Evolutionary conservation across 768 basidiomycete species (phyloP), one percentile per base, ranked within the genome.

Genomic region (Rhodotorula graminis): DNA sequence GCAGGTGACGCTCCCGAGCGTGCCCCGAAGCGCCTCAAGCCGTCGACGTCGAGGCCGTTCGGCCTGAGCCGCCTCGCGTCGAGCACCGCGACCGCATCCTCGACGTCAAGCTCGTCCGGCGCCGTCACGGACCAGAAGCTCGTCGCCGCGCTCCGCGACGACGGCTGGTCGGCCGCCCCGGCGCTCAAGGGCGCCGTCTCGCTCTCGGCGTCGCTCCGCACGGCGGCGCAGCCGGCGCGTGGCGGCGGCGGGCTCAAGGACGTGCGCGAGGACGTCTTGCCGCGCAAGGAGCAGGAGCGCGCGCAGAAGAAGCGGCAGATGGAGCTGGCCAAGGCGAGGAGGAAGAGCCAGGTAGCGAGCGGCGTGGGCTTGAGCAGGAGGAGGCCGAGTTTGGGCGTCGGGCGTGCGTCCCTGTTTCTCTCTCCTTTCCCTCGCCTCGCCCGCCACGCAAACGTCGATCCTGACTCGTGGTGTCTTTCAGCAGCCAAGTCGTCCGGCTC

Each of bases 281-380:
- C 55, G 10, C 29, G 5, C 23, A n/a, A 27, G n/a, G 70, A 65
- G n/a, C 27, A 12, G 25, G 77, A 70, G 55, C 46, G 58, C 44
- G 66, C 29, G 44, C 44, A 50, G 37, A 56, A 55, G 63, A 65
- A 59, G 65, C 49, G 73, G 53, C 63, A 68, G 59, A 31, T 74
- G n/a, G 73, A 74, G 59, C 47, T 67, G 46, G 69, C 69, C n/a
- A 74, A 70, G 57, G 75, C 62, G 64, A 71, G 71, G 62, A 60
- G 71, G 55, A 70, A 61, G 60, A 72, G 71, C n/a, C 31, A n/a
- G 14, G 65, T 23, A 4, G 70, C 37, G 25, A 55, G 37, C 14
- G 73, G 23, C 12, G 27, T 15, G 2, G 60, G 49, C 18, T 12
- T 62, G 46, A 42, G 23, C 50, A 44, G 57, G 44, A 61, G 61